Evolutionary conservation across 768 basidiomycete genomes (phyloP).

Genomic region (Pisolithus albus): DNA sequence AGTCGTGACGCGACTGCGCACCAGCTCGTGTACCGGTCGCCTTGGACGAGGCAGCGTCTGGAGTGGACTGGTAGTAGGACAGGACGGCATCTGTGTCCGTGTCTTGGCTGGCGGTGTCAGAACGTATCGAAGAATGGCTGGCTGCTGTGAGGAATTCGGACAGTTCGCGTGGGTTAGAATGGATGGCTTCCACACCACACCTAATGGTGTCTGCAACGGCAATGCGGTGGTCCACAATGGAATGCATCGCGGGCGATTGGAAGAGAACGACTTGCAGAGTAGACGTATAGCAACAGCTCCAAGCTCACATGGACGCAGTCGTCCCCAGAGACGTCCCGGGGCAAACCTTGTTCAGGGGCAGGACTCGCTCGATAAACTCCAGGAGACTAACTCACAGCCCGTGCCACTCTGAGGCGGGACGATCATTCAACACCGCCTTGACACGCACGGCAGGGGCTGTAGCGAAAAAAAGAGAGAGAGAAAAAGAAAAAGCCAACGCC

Average conservation of each 20-base stretch:
- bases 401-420: not conserved
- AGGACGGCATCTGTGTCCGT: slow-evolving; percentile 42
- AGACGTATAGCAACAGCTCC: too few species aligned
- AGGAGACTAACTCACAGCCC: not conserved
- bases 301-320: not conserved
- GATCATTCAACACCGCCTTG: not conserved
- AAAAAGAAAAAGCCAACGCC: too few species aligned
- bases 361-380: too few species aligned
- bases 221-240: not conserved
- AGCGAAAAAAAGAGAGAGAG: too few species aligned
- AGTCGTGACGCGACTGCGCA: slow-evolving; percentile 8
- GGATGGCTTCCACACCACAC: not conserved
- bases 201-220: not conserved
- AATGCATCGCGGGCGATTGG: not conserved
- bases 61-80: slow-evolving; percentile 50
- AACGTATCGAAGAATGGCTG: not conserved
- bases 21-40: slow-evolving; percentile 11
- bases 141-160: not conserved
- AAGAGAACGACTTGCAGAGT: too few species aligned
- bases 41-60: slow-evolving; percentile 28
- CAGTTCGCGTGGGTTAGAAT: not conserved
- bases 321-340: not conserved
- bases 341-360: not conserved
- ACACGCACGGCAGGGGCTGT: not conserved
- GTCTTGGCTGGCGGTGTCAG: slow-evolving; percentile 20